Evolutionary conservation across 2,329 filamentous ascomycete species (phyloP).

Genomic region (Claviceps sp.): DNA sequence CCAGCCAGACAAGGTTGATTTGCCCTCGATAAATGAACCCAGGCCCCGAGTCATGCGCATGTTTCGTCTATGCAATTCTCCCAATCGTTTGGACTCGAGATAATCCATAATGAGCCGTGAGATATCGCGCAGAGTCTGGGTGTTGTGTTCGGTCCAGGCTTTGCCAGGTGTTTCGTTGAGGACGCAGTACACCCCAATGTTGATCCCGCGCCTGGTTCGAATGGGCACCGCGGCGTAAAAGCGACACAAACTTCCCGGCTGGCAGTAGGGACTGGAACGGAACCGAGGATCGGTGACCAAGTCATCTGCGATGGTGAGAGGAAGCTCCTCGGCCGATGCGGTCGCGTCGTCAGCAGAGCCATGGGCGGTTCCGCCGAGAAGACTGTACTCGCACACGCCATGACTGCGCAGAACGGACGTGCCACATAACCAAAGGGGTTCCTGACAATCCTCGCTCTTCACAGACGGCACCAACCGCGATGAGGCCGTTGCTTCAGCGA

Average conservation of each 20-base stretch:
- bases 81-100: slow-evolving; percentile 18
- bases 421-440: slow-evolving; percentile 17
- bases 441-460: slow-evolving; percentile 4
- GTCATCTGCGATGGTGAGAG: slow-evolving; percentile 21
- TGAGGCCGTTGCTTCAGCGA: slow-evolving; percentile 35
- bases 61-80: slow-evolving; percentile 15
- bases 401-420: slow-evolving; percentile 17
- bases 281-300: slow-evolving; percentile 20
- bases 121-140: slow-evolving; percentile 14
- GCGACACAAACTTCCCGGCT: slow-evolving; percentile 10
- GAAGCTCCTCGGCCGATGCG: slow-evolving; percentile 10
- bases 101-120: slow-evolving; percentile 22
- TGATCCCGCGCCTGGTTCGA: slow-evolving; percentile 23
- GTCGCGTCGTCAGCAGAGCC: background rate
- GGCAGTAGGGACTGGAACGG: slow-evolving; percentile 13
- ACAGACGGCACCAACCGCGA: slow-evolving; percentile 21
- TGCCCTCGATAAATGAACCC: slow-evolving; percentile 22
- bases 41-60: slow-evolving; percentile 25
- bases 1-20: slow-evolving; percentile 16
- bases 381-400: slow-evolving; percentile 17
- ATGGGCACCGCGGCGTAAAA: slow-evolving; percentile 31
- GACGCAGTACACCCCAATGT: slow-evolving; percentile 28
- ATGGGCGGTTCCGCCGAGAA: background rate
- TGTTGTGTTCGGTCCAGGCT: slow-evolving; percentile 14
- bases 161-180: slow-evolving; percentile 3